phyloP scores from a whole-genome alignment of 352 stramenopile genomes.

The Globisporangium canariense region DNA sequence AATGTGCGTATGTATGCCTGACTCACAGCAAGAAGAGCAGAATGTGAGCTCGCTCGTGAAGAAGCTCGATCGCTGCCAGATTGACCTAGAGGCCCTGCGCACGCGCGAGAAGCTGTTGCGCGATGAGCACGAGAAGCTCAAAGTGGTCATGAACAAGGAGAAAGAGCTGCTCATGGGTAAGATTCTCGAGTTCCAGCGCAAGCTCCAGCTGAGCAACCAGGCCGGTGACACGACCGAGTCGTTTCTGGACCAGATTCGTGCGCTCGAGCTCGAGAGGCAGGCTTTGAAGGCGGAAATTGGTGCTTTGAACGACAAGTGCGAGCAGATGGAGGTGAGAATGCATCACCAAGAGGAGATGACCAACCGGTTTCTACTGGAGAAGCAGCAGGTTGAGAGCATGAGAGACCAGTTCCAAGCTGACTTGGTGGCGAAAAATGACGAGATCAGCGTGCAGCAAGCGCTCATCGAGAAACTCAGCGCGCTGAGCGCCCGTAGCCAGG shows the following conservation, averaged over 20 bases:
- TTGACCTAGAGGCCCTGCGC: conserved; percentile 43
- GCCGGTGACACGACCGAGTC: conserved; percentile 25
- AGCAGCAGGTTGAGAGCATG: conserved; percentile 8
- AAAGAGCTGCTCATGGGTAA: conserved; percentile 57
- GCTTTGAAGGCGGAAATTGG: conserved; percentile 16
- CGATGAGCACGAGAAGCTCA: conserved; percentile 48
- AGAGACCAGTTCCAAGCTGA: conserved; percentile 3
- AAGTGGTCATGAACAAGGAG: conserved; percentile 37
- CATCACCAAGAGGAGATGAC: conserved; percentile 45
- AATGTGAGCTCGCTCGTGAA: conserved; percentile 36
- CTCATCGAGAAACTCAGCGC: conserved; percentile 6
- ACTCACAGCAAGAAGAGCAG: conserved; percentile 43
- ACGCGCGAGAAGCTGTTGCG: conserved; percentile 46
- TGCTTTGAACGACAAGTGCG: conserved; percentile 9
- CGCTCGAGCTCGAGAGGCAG: conserved; percentile 31
- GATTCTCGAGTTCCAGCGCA: conserved; percentile 52
- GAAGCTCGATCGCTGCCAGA: conserved; percentile 47
- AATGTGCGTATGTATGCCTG: conserved; percentile 7
- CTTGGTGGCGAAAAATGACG: neutral
- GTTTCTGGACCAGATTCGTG: conserved; percentile 30
- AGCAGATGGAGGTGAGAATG: conserved; percentile 23
- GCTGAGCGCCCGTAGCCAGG: neutral
- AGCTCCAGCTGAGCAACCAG: conserved; percentile 34
- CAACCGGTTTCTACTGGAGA: conserved; percentile 33
- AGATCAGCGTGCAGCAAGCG: conserved; percentile 7